phyloP scores from a whole-genome alignment of 805 yeast species.

The Debaryomyces castellii region DNA sequence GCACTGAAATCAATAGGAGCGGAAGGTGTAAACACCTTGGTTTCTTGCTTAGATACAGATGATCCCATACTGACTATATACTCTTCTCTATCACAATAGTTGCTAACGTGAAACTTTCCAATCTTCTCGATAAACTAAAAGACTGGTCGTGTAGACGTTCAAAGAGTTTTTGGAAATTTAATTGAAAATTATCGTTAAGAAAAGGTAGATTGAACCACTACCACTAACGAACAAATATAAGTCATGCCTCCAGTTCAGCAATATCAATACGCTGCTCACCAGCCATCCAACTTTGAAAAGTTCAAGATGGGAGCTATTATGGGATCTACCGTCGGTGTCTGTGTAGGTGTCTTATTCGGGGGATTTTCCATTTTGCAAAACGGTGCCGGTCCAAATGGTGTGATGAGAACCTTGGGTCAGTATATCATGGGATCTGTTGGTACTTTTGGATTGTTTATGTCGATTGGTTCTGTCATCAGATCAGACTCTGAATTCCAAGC shows the following conservation, averaged over 20 bases:
- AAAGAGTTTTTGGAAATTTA: background rate
- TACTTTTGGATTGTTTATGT: conserved; percentile 94
- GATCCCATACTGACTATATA: conserved; percentile 49
- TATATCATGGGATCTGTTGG: conserved; percentile 96
- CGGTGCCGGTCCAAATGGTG: conserved; percentile 99
- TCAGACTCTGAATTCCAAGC: conserved; percentile 53
- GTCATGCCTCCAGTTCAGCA: conserved; percentile 71
- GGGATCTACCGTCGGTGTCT: conserved; percentile 93
- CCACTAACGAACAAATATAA: background rate
- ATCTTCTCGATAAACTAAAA: background rate
- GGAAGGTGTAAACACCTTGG: conserved; percentile 64
- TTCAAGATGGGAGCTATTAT: conserved; percentile 98
- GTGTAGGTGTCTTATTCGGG: conserved; percentile 92
- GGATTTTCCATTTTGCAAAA: conserved; percentile 86
- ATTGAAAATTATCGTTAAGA: background rate
- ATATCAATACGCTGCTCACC: conserved; percentile 51
- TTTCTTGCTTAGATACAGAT: conserved; percentile 59
- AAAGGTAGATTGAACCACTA: background rate
- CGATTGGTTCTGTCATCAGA: conserved; percentile 89
- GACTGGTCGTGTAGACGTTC: background rate
- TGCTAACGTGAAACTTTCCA: background rate
- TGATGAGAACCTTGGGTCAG: conserved; percentile 94
- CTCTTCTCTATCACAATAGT: background rate
- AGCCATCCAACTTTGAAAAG: conserved; percentile 89
- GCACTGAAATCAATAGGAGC: conserved; percentile 70